Evolutionary conservation across 768 basidiomycete species (phyloP).

Genomic region (Amanita molliuscula): DNA sequence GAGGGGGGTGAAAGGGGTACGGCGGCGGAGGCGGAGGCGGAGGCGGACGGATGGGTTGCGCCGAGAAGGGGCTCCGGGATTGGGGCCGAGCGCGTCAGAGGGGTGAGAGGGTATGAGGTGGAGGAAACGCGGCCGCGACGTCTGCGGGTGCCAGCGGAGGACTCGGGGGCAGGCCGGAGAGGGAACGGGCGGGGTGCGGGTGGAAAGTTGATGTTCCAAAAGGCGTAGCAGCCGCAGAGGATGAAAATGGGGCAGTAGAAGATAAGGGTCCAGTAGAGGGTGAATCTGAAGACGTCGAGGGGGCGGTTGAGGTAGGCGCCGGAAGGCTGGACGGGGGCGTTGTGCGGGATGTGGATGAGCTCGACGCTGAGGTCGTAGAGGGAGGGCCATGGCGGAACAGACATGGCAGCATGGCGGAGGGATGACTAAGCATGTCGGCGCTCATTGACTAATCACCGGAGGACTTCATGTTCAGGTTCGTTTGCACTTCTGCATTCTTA

Average conservation of each 20-base stretch:
- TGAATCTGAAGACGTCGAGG: slow-evolving; percentile 39
- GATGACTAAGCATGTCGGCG: not conserved
- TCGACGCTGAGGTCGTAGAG: slow-evolving; percentile 42
- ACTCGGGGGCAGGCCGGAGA: not conserved
- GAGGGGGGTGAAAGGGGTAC: too few relatives aligned
- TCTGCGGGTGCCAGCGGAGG: not conserved
- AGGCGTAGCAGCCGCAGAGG: slow-evolving; percentile 37
- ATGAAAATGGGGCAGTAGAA: slow-evolving; percentile 42
- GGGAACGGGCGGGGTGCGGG: slow-evolving; percentile 15
- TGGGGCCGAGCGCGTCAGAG: not conserved
- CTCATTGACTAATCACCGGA: too few relatives aligned
- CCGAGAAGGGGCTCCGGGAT: not conserved
- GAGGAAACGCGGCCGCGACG: not conserved
- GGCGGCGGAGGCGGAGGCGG: not conserved
- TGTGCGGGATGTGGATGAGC: slow-evolving; percentile 31
- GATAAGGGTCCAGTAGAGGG: slow-evolving; percentile 40
- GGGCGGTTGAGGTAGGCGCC: slow-evolving; percentile 33
- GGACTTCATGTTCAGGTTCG: too few relatives aligned
- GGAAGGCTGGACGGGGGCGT: slow-evolving; percentile 26
- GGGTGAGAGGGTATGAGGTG: slow-evolving; percentile 4
- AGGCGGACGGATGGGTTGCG: slow-evolving; percentile 4
- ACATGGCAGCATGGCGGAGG: not conserved
- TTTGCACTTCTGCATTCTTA: too few relatives aligned
- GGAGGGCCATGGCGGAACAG: slow-evolving; percentile 35
- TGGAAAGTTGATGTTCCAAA: slow-evolving; percentile 41